Conservation (phyloP, 495 filamentous ascomycete genomes). For the Aspergillus heteromorphus region DNA sequence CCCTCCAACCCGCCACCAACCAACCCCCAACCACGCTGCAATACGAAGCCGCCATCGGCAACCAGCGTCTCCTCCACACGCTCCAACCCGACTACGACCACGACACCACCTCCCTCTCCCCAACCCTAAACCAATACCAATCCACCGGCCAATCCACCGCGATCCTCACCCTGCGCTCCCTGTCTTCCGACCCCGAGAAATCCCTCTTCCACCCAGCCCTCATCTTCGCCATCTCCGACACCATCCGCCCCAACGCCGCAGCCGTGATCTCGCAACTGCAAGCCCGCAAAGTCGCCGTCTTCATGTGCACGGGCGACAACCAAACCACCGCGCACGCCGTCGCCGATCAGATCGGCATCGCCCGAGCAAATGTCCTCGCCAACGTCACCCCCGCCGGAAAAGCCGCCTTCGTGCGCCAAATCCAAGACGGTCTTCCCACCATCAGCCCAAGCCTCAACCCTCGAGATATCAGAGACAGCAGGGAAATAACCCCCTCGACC, state of each 20-base stretch:
- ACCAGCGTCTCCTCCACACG: constrained; percentile 63
- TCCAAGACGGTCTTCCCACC: constrained; percentile 47
- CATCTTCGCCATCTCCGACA: constrained; percentile 65
- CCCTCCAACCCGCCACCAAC: constrained; percentile 12
- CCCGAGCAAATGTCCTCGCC: constrained; percentile 70
- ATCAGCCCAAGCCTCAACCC: too few species aligned
- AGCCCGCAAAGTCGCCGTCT: constrained; percentile 60
- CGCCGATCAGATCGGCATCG: constrained; percentile 72
- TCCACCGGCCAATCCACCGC: constrained; percentile 67
- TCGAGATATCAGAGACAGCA: too few species aligned
- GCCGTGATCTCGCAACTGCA: constrained; percentile 63
- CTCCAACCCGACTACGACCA: constrained; percentile 21
- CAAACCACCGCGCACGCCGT: constrained; percentile 53
- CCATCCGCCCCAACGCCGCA: constrained; percentile 70
- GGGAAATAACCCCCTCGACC: too few species aligned
- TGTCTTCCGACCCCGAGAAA: constrained; percentile 20
- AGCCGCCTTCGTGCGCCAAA: constrained; percentile 71
- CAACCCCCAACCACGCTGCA: constrained; percentile 4
- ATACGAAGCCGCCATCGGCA: constrained; percentile 75
- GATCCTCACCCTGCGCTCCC: constrained; percentile 52
- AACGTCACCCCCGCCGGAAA: constrained; percentile 83
- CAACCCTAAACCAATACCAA: constrained; percentile 60
- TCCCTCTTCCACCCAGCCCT: constrained; percentile 54
- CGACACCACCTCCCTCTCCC: constrained; percentile 31
- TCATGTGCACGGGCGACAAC: constrained; percentile 89